These are phyloP conservation scores for Aspergillus haitiensis DNA, from an alignment of 495 filamentous ascomycete genomes.

Conservation along the genomic window DNA sequence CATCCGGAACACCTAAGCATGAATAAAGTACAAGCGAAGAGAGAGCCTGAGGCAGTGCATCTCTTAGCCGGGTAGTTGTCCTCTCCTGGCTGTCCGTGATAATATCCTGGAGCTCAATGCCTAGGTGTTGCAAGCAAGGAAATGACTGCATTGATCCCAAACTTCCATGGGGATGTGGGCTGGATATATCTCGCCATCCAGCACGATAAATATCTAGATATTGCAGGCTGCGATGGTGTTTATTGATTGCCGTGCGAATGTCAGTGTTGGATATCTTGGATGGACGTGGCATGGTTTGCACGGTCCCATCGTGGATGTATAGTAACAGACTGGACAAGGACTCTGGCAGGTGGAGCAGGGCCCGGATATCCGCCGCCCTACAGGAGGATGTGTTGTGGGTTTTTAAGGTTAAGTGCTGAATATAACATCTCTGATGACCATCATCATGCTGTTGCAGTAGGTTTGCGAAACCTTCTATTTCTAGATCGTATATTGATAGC, in stretches of 20 bases:
- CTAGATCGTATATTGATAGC: constrained; percentile 1
- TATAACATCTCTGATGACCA: neutral
- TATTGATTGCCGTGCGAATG: neutral
- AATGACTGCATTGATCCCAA: neutral
- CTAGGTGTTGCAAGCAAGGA: neutral
- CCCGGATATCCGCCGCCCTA: neutral
- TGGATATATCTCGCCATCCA: neutral
- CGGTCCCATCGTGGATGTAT: neutral
- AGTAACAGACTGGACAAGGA: constrained; percentile 1
- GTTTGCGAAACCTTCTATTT: constrained; percentile 4
- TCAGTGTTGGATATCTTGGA: constrained; percentile 7
- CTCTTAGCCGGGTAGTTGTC: neutral
- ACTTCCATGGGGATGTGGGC: neutral
- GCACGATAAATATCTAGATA: constrained; percentile 4
- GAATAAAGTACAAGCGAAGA: neutral
- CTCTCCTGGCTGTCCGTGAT: neutral
- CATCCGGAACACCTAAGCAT: neutral
- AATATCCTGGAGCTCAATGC: neutral
- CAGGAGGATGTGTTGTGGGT: neutral
- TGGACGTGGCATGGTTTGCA: neutral
- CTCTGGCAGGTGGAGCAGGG: constrained; percentile 2
- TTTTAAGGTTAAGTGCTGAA: constrained; percentile 1
- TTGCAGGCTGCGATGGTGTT: constrained; percentile 1
- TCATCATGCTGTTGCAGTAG: neutral
- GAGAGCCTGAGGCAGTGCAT: neutral